Evolutionary conservation across 176 grass and related monocot genomes (phyloP).

Genomic region (Oryza nivara): DNA sequence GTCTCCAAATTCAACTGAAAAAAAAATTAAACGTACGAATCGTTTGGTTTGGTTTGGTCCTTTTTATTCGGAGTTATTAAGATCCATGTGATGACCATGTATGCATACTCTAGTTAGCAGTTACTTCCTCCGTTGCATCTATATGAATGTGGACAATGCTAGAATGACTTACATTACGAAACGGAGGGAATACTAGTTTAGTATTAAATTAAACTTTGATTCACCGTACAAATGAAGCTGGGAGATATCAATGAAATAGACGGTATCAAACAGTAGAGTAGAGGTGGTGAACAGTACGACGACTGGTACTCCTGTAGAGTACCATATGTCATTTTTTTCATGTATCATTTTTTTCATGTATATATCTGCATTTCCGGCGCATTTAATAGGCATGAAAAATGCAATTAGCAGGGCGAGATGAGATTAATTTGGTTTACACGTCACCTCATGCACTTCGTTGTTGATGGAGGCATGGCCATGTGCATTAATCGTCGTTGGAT

Average conservation of each 20-base stretch:
- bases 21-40: not conserved
- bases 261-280: not conserved
- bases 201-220: not conserved
- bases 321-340: not conserved
- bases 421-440: not conserved
- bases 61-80: not conserved
- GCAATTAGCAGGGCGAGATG: not conserved
- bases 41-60: not conserved
- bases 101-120: not conserved
- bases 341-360: not conserved
- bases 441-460: not conserved
- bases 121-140: too few species aligned
- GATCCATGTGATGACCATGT: not conserved
- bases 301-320: not conserved
- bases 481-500: not conserved
- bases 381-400: not conserved
- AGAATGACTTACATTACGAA: too few species aligned
- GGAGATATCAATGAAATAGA: not conserved
- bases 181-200: not conserved
- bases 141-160: too few species aligned
- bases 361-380: slow-evolving; percentile 32
- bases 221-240: not conserved
- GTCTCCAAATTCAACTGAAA: not conserved
- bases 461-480: not conserved
- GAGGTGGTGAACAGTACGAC: not conserved